Base-by-base conservation (phyloP, 1,139 yeast genomes). In the Zhuliangozyma blackwelliae region DNA sequence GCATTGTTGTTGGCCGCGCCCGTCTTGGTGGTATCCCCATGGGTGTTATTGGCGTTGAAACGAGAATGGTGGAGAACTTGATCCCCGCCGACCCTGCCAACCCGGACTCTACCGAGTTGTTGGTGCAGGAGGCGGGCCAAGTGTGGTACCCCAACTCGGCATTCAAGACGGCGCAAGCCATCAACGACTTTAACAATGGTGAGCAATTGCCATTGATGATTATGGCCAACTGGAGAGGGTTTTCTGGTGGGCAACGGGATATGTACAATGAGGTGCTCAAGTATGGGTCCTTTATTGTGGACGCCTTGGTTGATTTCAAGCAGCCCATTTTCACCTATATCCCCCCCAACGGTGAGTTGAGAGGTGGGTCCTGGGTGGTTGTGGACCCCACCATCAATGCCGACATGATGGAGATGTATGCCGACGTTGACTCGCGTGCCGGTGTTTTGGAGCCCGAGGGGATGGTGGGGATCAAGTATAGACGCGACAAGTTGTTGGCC, bases 341-440 rank as follows among this genome's bases (percentile, higher is more conserved):
- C 61, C 98, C 98, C 40, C 98, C 98, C 44, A 79, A 85, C 52
- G 97, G 97, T 61, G 98, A 92, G 66, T 78, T 94, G 53, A 87
- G 98, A 77, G 98, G 98, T 73, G 98, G 98, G 61, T 92, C 98
- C 25, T 92, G 98, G 98, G 98, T 94, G 41, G 98, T 92, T 49
- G 96, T 92, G 61, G 98, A 92, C 65, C 97, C 98, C 49, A 87
- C 97, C 40, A 92, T 94, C 68, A 92, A 94, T 63, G 66, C 84
- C 36, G 97, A 90, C 47, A 87, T 87, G 87, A 94, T 92, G 97
- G 98, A 92, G 71, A 92, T 92, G 97, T 92, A 90, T 56, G 97
- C 97, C 19, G 98, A 94, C 64, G 82, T 79, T 34, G 94, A 92
- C 41, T 77, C 97, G n/a, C 80, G 98, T 63, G 98, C 92, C 31